Evolutionary conservation across 2,329 filamentous ascomycete genomes (phyloP), one percentile per base, ranked within the genome.

Genomic region (Cladosporium halotolerans): DNA sequence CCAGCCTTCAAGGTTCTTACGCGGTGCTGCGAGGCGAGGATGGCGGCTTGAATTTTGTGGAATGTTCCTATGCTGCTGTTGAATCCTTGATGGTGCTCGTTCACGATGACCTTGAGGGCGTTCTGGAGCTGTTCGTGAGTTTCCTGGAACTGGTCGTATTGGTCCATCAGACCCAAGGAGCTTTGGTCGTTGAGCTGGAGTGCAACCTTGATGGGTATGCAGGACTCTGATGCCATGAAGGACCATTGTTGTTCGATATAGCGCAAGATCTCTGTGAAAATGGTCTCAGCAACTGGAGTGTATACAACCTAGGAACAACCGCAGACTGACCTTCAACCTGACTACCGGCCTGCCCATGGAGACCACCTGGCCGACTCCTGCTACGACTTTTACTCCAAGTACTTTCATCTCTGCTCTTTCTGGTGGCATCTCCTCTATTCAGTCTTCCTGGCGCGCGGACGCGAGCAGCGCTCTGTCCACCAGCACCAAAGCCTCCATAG

Each of bases 31-130:
- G 90, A 96, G 47, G 82, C 78, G 63, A 92, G 88, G 60, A 99
- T 93, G 71, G 89, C 96, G 49, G 85, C 83, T 70, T 99, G 93
- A 57, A 99, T 99, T 72, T 95, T 96, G 76, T 99, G 95, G 67
- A 97, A 99, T 16, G 92, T 97, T 70, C 92, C 93, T 58, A 99
- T 97, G 47, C 92, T 96, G 70, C 89, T 96, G 73, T 97, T 99
- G 79, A 99, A 99, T 44, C 93, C 95, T 70, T 99, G 93, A 67
- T 99, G 92, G 67, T 99, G 92, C 73, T 99, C 92, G 70, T 99
- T 96, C 23, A 99, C 93, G 63, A 99, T 96, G 33, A 85, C 84
- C 71, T 96, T 96, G 54, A 99, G 78, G 9, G 92, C 91, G 62
- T 86, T 86, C 68, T 99, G 91, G n/a, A 99, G 81, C 67, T 93